Evolutionary conservation across 83 land plant genomes (phyloP).

Genomic region (Diphasiastrum complanatum): DNA sequence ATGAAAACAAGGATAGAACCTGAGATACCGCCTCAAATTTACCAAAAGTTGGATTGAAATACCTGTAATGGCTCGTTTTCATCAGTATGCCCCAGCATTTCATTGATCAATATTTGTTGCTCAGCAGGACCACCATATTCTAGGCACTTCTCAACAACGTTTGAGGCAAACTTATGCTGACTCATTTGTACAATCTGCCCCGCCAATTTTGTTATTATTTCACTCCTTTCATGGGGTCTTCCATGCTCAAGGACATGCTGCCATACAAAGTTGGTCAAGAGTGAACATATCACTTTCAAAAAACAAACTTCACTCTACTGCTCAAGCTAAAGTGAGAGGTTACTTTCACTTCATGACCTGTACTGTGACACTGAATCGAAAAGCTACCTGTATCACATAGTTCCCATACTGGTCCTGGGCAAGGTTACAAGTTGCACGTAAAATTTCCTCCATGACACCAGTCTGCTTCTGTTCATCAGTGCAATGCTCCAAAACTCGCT

Average conservation of each 20-base stretch:
- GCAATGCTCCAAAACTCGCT: slow-evolving; percentile 17
- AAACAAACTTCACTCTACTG: neutral
- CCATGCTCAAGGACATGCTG: slow-evolving; percentile 15
- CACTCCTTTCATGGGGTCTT: slow-evolving; percentile 6
- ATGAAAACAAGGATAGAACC: no score
- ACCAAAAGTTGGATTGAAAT: no score
- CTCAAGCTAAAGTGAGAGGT: neutral
- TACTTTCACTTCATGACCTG: no score
- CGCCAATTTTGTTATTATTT: slow-evolving; percentile 2
- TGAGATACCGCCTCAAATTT: neutral
- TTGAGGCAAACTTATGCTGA: no score
- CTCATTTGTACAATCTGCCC: no score
- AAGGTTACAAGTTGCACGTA: neutral
- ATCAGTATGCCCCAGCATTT: slow-evolving; percentile 10
- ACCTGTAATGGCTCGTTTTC: slow-evolving; percentile 13
- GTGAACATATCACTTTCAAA: neutral
- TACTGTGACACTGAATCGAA: no score
- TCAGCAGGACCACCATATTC: slow-evolving; percentile 12
- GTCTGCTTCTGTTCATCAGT: slow-evolving; percentile 11
- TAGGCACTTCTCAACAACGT: slow-evolving; percentile 13
- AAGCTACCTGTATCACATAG: slow-evolving; percentile 3
- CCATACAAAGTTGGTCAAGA: no score
- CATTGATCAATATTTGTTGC: slow-evolving; percentile 7
- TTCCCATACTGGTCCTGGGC: slow-evolving; percentile 15
- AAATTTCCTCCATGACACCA: slow-evolving; percentile 7